These are phyloP conservation scores for Pichiaceae sp. DNA, from an alignment of 1,139 yeast genomes.

Conservation along the genomic window DNA sequence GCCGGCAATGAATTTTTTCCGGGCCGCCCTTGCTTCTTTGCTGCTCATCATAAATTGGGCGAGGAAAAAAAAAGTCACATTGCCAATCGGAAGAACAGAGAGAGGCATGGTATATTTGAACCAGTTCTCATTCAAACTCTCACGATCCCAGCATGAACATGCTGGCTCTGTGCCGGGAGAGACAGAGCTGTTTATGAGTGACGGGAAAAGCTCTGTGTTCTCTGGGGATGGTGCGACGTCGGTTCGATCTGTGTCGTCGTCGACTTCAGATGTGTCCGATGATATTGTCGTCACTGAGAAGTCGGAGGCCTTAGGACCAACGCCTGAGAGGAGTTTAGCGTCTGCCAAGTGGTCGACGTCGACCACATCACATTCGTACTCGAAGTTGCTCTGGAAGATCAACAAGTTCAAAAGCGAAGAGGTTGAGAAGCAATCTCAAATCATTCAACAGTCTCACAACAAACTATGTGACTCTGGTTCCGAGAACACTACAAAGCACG, in stretches of 20 bases:
- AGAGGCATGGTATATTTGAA: slow-evolving; percentile 3
- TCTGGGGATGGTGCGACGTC: background rate
- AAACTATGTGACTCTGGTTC: slow-evolving; percentile 10
- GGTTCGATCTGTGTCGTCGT: background rate
- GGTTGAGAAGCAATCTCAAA: slow-evolving; percentile 21
- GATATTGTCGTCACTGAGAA: background rate
- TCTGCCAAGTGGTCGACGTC: background rate
- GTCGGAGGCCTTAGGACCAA: no score
- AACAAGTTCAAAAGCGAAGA: slow-evolving; percentile 21
- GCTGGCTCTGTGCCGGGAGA: background rate
- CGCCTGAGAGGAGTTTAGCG: no score
- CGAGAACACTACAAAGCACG: slow-evolving; percentile 16
- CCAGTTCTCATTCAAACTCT: slow-evolving; percentile 10
- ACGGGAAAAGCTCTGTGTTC: slow-evolving; percentile 3
- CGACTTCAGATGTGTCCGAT: background rate
- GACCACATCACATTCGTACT: slow-evolving; percentile 6
- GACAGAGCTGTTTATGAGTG: slow-evolving; percentile 1
- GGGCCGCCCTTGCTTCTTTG: no score
- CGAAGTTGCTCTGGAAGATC: slow-evolving; percentile 21
- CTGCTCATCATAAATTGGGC: no score
- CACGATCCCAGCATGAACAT: slow-evolving; percentile 2
- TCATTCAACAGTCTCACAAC: slow-evolving; percentile 18
- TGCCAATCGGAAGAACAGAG: no score
- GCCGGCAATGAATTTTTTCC: no score
- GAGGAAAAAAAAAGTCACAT: no score